Evolutionary conservation across 192 early-diverging fungal species (phyloP).

Genomic region (Allomyces javanicus): DNA sequence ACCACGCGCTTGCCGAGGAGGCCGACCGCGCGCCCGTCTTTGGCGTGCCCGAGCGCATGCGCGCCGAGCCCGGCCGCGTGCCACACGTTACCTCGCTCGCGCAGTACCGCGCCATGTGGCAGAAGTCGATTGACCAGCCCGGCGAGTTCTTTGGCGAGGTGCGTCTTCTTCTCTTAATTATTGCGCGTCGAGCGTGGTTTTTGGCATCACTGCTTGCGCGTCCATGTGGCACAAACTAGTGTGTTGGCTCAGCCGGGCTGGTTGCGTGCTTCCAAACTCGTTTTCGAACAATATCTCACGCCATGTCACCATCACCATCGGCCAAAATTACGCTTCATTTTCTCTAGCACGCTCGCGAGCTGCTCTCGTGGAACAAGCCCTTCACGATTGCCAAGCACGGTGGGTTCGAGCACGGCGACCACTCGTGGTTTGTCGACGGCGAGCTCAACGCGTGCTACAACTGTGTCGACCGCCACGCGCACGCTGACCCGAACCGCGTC

Average conservation of each 20-base stretch:
- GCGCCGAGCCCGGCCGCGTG: constrained; percentile 16
- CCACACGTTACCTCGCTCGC: constrained; percentile 54
- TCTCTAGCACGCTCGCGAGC: constrained; percentile 44
- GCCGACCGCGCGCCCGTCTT: background rate
- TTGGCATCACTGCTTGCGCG: background rate
- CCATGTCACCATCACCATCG: constrained; percentile 4
- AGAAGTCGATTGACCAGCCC: constrained; percentile 60
- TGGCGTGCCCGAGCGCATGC: background rate
- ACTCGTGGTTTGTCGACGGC: constrained; percentile 85
- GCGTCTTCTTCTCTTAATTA: background rate
- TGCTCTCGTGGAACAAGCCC: constrained; percentile 61
- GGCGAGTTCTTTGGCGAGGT: constrained; percentile 66
- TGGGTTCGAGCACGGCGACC: constrained; percentile 60
- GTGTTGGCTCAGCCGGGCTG: background rate
- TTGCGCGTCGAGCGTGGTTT: background rate
- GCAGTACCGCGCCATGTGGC: constrained; percentile 61
- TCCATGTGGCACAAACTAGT: constrained; percentile 1
- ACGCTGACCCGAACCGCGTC: constrained; percentile 46
- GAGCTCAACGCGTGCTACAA: constrained; percentile 85
- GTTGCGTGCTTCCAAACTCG: background rate
- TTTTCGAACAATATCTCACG: background rate
- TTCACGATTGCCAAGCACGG: constrained; percentile 54
- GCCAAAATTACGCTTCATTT: background rate
- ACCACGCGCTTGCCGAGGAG: background rate
- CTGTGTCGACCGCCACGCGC: constrained; percentile 86